A percentile compares a stretch with the other conserved stretches of the same genome.
These are phyloP conservation scores for Syzygium malaccense DNA, from an alignment of 441 rosid genomes.

Conservation along the genomic window DNA sequence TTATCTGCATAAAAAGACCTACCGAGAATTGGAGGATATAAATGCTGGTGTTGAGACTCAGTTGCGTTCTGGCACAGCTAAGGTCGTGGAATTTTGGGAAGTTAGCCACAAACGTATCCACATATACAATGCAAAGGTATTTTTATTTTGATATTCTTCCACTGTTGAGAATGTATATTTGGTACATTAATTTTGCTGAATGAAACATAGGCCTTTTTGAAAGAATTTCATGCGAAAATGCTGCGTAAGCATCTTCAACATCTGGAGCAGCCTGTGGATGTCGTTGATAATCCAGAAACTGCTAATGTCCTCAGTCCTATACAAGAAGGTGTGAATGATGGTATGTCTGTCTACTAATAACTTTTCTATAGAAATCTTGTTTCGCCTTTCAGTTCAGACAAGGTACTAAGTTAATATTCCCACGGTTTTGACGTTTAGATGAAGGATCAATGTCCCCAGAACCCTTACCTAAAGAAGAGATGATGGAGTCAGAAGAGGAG, in stretches of 20 bases:
- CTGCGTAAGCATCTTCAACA: slow-evolving; percentile 59
- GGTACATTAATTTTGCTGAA: slow-evolving; percentile 10
- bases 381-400: neutral
- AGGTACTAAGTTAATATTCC: neutral
- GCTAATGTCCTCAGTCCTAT: slow-evolving; percentile 23
- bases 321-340: slow-evolving; percentile 50
- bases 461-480: slow-evolving; percentile 42
- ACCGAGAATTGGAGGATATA: too few species aligned
- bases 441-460: slow-evolving; percentile 55
- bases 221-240: slow-evolving; percentile 83
- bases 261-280: slow-evolving; percentile 60
- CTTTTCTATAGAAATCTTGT: neutral
- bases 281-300: slow-evolving; percentile 37
- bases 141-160: slow-evolving; percentile 1
- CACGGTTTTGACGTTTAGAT: slow-evolving; percentile 21
- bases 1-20: slow-evolving; percentile 71
- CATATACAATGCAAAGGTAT: slow-evolving; percentile 88
- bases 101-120: too few species aligned
- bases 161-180: neutral
- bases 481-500: slow-evolving; percentile 45
- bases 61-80: too few species aligned
- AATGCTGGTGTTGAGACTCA: too few species aligned
- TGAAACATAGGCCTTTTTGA: slow-evolving; percentile 69
- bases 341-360: slow-evolving; percentile 6
- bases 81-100: too few species aligned